Base-by-base conservation (phyloP, 306 rosid species). In the Trichosanthes cucumerina region DNA sequence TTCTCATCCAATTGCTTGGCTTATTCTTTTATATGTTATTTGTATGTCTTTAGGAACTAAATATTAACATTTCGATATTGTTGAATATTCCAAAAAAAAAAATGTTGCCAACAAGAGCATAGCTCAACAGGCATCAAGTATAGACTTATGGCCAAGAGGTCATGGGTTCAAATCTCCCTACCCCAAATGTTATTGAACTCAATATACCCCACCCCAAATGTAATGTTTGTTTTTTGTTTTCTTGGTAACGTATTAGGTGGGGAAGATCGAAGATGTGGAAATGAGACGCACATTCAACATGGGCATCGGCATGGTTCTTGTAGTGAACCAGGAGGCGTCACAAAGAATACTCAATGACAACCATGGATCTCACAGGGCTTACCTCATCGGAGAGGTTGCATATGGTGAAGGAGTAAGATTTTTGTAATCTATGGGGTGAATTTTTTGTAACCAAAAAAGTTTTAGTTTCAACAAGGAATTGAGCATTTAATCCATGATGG, bases 251-350 rank as follows among this genome's bases (percentile, higher is more conserved):
- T n/a, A 50, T 87, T 68, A 93, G 98, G 97, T 89, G 2, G 98
- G 98, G 76, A 83, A 84, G 54, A 86, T 90, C 10, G 90, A 91
- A 70, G 92, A 87, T 60, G 85, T 71, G 14, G 96, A 93, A 85
- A 93, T 93, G 93, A 86, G 88, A 77, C 86, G 98, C 43, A 91
- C 98, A 0, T 91, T 91, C 66, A 91, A 91, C 84, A 91, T 91
- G 93, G 98, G 98, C n/a, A 86, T 90, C 47, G 98, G 97, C 83
- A 93, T 93, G 98, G 92, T 93, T 81, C 83, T 93, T 63, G 91
- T 93, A 24, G 97, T 90, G 82, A 93, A 85, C 83, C 82, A 81
- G 56, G 96, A 90, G 84, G 62, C 89, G 34, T 83, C 88, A 4
- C 23, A 65, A 23, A 82, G 86, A 83, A 83, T 90, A 78, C 90